Conservation (phyloP, 2,329 filamentous ascomycete species). For the Graphiopsis chlorocephala region DNA sequence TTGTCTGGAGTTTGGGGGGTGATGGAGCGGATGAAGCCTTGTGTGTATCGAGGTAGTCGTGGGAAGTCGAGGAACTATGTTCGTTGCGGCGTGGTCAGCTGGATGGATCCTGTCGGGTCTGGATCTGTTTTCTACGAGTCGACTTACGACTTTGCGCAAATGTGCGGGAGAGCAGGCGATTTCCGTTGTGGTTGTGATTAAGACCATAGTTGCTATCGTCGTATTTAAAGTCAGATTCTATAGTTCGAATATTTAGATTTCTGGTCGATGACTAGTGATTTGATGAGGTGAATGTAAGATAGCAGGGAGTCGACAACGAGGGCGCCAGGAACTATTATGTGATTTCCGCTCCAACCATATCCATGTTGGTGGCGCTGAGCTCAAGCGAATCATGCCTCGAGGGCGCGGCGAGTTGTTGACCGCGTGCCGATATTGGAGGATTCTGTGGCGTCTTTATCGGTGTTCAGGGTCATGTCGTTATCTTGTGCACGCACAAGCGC, state of each 20-base stretch:
- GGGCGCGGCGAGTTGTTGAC: not conserved
- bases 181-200: not conserved
- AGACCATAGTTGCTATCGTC: not conserved
- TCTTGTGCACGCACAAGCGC: not conserved
- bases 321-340: not conserved
- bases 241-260: not conserved
- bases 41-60: slow-evolving; percentile 13
- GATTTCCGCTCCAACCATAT: not conserved
- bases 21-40: slow-evolving; percentile 16
- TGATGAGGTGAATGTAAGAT: not conserved
- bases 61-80: slow-evolving; percentile 22
- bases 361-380: not conserved
- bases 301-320: not conserved
- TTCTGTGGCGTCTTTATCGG: not conserved
- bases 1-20: slow-evolving; percentile 3
- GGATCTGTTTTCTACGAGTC: not conserved
- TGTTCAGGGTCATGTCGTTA: not conserved
- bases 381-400: not conserved
- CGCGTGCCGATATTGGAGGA: not conserved
- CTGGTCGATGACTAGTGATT: not conserved
- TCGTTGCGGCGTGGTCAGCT: not conserved
- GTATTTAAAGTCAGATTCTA: not conserved
- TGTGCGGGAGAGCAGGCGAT: not conserved
- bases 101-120: not conserved
- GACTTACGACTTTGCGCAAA: not conserved